Base-by-base conservation (phyloP, 257 asterid genomes). In the Anisodus acutangulus region DNA sequence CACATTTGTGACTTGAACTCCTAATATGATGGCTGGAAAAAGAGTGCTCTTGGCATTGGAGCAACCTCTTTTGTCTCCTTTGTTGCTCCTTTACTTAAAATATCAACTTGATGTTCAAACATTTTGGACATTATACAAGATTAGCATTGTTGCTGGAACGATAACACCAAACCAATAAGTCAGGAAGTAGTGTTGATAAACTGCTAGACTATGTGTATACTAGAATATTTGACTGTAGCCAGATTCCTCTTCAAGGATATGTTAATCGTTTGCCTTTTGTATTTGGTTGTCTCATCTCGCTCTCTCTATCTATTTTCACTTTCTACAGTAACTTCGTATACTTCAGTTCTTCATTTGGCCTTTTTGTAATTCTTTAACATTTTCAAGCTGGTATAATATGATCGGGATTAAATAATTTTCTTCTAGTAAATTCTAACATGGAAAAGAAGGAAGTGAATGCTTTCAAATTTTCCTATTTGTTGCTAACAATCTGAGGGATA, bases 211-310 rank as follows among this genome's bases (percentile, higher is more conserved):
- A 13, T 31, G 45, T 41, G 45, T 3, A 3, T 41, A 41, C 45
- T 41, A 41, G 45, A 41, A 6, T 37, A 31, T 35, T 6, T 11
- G 9, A 66, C 43, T 31, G 72, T 66, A 9, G 70, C 45, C 31
- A 66, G 19, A 35, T 66, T 66, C 72, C 45, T 31, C 72, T 66
- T 66, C 47, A 66, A 66, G 47, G 47, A 66, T 66, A 66, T 66
- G 2, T 11, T 31, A 66, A 5, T 31, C 9, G 5, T 66, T 13
- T 66, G 72, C 15, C 9, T 66, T 35, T 13, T 35, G 6, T 66
- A 66, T 35, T 66, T 66, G 72, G n/a, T 66, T 66, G 4, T 66
- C 43, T 4, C 15, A 66, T 12, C 9, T 66, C n/a, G 13, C 58
- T 58, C 19, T 16, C 15, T 57, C 19, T 12, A 15, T 59, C 26